Percentiles rank a stretch among this genome's conserved stretches.
Evolutionary conservation across 1,284 basidiomycete genomes (phyloP).

Genomic region (Xerocomus amazonicus): DNA sequence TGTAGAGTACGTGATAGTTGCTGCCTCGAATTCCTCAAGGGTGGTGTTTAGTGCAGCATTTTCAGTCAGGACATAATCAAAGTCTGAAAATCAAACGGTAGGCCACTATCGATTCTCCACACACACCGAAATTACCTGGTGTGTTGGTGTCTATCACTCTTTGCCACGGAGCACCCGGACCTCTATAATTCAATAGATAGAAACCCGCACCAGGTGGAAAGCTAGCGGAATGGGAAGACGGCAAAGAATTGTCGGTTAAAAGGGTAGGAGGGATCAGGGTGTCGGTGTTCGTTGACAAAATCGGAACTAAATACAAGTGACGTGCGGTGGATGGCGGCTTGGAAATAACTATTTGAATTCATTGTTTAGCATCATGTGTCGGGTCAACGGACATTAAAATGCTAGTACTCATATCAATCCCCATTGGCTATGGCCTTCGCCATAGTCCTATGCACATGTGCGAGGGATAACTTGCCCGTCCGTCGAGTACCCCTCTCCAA

Average conservation of each 20-base stretch:
- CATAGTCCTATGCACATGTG: too few species aligned
- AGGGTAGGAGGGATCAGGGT: conserved; percentile 42
- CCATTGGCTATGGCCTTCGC: conserved; percentile 57
- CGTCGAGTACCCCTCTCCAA: too few species aligned
- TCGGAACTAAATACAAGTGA: conserved; percentile 74
- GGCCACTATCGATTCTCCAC: neutral
- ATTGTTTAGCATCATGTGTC: conserved; percentile 15
- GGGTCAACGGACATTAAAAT: conserved; percentile 26
- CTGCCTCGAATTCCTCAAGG: conserved; percentile 66
- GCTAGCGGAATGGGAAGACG: conserved; percentile 61
- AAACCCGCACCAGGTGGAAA: conserved; percentile 86
- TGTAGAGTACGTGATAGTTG: conserved; percentile 67
- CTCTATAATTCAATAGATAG: conserved; percentile 78
- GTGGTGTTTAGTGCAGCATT: conserved; percentile 75
- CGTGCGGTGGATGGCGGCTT: conserved; percentile 84
- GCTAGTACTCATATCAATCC: conserved; percentile 62
- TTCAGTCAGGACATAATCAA: conserved; percentile 63
- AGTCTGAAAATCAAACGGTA: conserved; percentile 38
- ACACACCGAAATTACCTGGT: conserved; percentile 42
- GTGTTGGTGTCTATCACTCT: conserved; percentile 67
- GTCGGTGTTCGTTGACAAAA: conserved; percentile 45
- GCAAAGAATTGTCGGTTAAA: conserved; percentile 63
- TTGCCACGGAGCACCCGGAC: conserved; percentile 87
- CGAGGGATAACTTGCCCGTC: too few species aligned
- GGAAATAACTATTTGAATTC: conserved; percentile 68